Evolutionary conservation across 106 monocot species (phyloP), one percentile per base, ranked within the genome.

Genomic region (Dactylorhiza incarnata): DNA sequence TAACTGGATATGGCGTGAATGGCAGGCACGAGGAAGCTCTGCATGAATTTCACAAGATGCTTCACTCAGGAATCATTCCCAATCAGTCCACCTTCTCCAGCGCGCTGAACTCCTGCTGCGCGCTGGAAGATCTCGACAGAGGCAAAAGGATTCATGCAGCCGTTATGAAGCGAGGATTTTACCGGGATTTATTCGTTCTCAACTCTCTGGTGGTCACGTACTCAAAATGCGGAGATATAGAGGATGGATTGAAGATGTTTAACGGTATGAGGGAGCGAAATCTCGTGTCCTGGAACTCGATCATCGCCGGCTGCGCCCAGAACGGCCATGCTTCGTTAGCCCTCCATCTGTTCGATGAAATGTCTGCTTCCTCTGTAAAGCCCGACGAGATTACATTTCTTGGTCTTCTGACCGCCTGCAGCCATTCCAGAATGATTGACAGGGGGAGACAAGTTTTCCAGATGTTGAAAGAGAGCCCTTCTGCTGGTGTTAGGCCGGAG

Each of bases 371-470:
- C 76, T 49, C 22, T 17, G 56, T 83, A 9, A 74, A 74, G 66
- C 90, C 95, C 68, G 95, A 95, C 78, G 90, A 84, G 74, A 90
- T 95, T 59, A 95, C 95, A 48, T 92, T 86, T 53, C 54, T 89
- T 26, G 95, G 92, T 0, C 49, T 92, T 43, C 83, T 95, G 24
- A 83, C 86, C 67, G 89, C 92, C 80, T 95, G 95, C 65, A 92
- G 90, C 73, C 95, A 92, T 82, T 87, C 81, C 49, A 85, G 83
- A 74, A 79, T 92, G 84, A 86, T 86, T 70, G 87, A 88, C 22
- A 85, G 80, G 73, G 92, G 90, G 69, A 88, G 83, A 23, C 77
- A 86, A 25, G 65, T 83, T 67, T 95, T 89, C 80, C 71, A 77
- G 45, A 15, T 80, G 49, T 71, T 95, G 59, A 74, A 53, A 22